Percentiles rank a stretch among this genome's conserved stretches.
Conservation (phyloP, 352 stramenopile genomes). For the Phytophthora constricta region DNA sequence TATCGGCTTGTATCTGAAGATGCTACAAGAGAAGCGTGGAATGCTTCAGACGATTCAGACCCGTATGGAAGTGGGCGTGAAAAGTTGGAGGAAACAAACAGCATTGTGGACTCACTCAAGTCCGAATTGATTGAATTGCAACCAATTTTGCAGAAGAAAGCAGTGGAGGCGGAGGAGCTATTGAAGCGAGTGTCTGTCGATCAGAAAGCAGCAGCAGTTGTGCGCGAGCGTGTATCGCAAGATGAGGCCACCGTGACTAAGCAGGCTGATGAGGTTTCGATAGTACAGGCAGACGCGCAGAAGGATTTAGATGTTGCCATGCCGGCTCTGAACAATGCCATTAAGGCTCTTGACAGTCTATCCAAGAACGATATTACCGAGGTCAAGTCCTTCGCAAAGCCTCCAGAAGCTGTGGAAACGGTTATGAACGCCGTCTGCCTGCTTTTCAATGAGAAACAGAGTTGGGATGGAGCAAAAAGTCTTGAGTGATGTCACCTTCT, state of each 20-base stretch:
- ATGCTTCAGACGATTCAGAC: constrained; percentile 86
- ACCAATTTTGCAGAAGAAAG: constrained; percentile 91
- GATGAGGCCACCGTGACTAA: constrained; percentile 93
- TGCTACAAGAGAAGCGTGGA: constrained; percentile 89
- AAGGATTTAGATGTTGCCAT: constrained; percentile 94
- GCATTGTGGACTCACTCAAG: constrained; percentile 93
- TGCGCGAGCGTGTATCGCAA: constrained; percentile 86
- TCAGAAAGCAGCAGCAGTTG: constrained; percentile 90
- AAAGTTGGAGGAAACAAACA: constrained; percentile 96
- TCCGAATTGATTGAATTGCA: constrained; percentile 92
- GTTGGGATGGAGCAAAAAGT: constrained; percentile 94
- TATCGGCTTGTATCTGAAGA: constrained; percentile 94
- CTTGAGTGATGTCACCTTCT: constrained; percentile 84
- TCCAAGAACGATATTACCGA: constrained; percentile 96
- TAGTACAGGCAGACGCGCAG: constrained; percentile 93
- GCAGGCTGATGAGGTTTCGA: constrained; percentile 90
- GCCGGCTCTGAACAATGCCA: constrained; percentile 89
- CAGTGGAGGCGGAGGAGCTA: constrained; percentile 90
- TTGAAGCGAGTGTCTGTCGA: constrained; percentile 94
- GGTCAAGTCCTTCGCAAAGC: constrained; percentile 94
- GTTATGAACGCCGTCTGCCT: constrained; percentile 96
- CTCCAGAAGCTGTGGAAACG: constrained; percentile 90
- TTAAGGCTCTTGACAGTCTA: constrained; percentile 90
- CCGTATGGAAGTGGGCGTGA: constrained; percentile 92
- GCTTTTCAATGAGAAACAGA: constrained; percentile 92